Evolutionary conservation across 495 filamentous ascomycete genomes (phyloP), one percentile per base, ranked within the genome.

Genomic region (Penicillium desertorum): DNA sequence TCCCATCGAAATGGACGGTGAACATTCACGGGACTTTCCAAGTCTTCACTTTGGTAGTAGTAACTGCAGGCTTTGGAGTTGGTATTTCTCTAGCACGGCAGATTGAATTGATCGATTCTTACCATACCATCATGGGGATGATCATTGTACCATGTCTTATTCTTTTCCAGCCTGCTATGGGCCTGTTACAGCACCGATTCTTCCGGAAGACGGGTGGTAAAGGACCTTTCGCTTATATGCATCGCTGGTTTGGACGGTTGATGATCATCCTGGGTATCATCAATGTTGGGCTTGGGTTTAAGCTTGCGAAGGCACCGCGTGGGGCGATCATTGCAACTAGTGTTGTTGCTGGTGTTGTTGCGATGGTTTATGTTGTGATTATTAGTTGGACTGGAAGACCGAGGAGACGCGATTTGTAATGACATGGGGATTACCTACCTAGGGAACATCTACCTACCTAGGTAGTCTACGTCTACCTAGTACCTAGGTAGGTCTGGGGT

Each of bases 221-320:
- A 12, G 80, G 80, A 11, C 6, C 75, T 5, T 74, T 86, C 67
- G 81, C 79, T n/a, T 71, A 84, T 53, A 62, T 71, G 4, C 89
- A 92, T 65, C 83, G 87, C 61, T 91, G 89, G 88, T 82, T 78
- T 56, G 89, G 89, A 4, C 81, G 89, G 1, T 44, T 69, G 6
- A 60, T 89, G 34, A 77, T 92, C 23, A 62, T 78, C 4, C 62
- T 89, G n/a, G 89, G 84, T 2, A 74, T 89, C 34, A 74, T 91
- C 53, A 92, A 91, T 68, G 89, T 82, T 49, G 88, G 88, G 0
- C 69, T 90, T 5, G 89, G 88, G 1, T 74, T 90, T 14, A 56
- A 72, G 25, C 65, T 87, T n/a, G 68, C 79, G 17, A 59, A 63
- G 11, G 65, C 58, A 16, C 64, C 69, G 8, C 47, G 30, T 27